phyloP scores from a whole-genome alignment of 495 filamentous ascomycete species.

The Collariella sp. region DNA sequence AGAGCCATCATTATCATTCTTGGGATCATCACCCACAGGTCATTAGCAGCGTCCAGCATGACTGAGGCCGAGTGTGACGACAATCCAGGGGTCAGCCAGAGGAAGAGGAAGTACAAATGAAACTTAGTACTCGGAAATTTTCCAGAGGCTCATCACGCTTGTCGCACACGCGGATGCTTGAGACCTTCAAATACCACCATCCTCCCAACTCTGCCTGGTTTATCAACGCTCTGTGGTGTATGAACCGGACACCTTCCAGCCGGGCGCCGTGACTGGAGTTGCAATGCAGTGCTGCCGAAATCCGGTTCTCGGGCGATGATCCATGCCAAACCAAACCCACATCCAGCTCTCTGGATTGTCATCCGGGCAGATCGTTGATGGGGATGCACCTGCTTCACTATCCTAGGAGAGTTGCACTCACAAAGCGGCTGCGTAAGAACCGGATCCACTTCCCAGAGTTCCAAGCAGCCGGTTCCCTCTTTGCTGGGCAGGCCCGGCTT shows the following conservation, averaged over 20 bases:
- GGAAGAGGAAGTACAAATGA: too few species aligned
- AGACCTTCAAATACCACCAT: too few species aligned
- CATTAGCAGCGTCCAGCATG: too few species aligned
- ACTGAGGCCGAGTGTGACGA: too few species aligned
- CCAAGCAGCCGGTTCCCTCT: background rate
- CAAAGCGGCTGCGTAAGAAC: background rate
- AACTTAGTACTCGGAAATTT: too few species aligned
- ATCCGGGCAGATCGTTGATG: background rate
- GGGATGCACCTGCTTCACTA: background rate
- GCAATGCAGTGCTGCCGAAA: background rate
- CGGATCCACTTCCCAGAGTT: conserved; percentile 5
- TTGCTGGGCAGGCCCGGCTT: background rate
- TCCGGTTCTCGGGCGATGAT: conserved; percentile 1
- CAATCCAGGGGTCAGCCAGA: too few species aligned
- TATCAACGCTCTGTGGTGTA: background rate
- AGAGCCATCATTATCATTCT: too few species aligned
- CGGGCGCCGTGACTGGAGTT: background rate
- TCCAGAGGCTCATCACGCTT: too few species aligned
- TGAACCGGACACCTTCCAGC: background rate
- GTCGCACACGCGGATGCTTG: too few species aligned
- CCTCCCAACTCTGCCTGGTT: background rate
- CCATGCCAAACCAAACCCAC: background rate
- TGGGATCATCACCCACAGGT: too few species aligned
- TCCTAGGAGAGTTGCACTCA: background rate
- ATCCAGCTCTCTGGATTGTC: background rate